Evolutionary conservation across 306 rosid genomes (phyloP).

Genomic region (Cicer arietinum): DNA sequence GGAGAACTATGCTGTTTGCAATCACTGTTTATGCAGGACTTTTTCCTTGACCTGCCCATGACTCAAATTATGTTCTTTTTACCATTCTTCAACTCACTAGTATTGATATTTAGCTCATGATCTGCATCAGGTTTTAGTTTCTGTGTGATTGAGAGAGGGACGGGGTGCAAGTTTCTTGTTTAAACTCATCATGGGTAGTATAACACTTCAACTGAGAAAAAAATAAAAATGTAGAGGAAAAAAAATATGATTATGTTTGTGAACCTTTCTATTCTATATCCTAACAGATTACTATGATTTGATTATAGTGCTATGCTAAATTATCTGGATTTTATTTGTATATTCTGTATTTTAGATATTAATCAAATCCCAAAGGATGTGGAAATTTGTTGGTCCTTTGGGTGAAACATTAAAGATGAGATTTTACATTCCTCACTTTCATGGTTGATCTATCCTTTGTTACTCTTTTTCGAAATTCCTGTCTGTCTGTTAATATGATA

Average conservation of each 20-base stretch:
- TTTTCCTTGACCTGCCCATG: constrained; percentile 11
- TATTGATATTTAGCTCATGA: not conserved
- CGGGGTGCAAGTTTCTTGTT: constrained; percentile 28
- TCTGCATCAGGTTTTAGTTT: not conserved
- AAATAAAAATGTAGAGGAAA: not conserved
- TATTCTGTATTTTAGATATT: constrained; percentile 1
- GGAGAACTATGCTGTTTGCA: constrained; percentile 3
- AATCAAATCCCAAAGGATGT: not conserved
- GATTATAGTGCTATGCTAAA: constrained; percentile 12
- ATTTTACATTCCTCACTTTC: constrained; percentile 11
- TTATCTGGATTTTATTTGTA: not conserved
- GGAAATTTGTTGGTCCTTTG: not conserved
- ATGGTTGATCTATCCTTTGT: not conserved
- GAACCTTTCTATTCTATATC: no score
- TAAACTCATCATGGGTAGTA: not conserved
- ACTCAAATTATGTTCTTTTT: not conserved
- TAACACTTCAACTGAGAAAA: not conserved
- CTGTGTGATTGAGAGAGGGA: not conserved
- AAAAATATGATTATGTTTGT: not conserved
- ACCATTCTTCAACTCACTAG: constrained; percentile 9
- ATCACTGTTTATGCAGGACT: constrained; percentile 4
- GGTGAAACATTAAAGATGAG: constrained; percentile 7
- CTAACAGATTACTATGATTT: not conserved
- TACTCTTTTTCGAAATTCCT: not conserved
- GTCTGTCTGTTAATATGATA: not conserved